Evolutionary conservation across 805 yeast genomes (phyloP), one percentile per base, ranked within the genome.

Genomic region (Lipomyces orientalis): DNA sequence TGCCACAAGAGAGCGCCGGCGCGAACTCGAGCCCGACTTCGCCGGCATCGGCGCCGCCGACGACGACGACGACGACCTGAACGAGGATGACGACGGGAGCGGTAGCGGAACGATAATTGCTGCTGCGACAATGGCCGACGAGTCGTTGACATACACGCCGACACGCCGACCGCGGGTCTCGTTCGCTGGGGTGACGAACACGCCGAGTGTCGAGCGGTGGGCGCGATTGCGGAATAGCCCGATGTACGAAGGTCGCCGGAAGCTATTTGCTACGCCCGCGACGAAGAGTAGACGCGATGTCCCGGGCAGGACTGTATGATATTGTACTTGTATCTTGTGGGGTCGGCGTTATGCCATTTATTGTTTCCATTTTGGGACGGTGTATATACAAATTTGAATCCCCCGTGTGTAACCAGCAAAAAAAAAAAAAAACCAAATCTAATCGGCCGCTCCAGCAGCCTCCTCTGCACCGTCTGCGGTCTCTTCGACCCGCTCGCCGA

Each of bases 401-500:
- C 8, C 49, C 49, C 8, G 22, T 43, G 19, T 43, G n/a, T 22
- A 8, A 37, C 43, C n/a, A 43, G 7, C n/a, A 4, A 43, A n/a
- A n/a, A n/a, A n/a, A n/a, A n/a, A n/a, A n/a, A n/a, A n/a, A n/a
- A 5, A 16, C 49, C 16, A 43, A 14, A 16, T 14, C 49, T 43
- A 43, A 43, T 43, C 22, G 49, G 22, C 49, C 9, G 49, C 22
- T 43, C 49, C 49, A 16, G 49, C 49, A 43, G 49, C 49, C 25
- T 43, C 49, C 22, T 19, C 16, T 16, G 8, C 22, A 9, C 2
- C 4, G 7, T 43, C 49, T 16, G 49, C 22, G 22, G 16, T 37
- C 43, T 43, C 49, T 19, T 43, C 49, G 3, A 1, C 49, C 9
- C n/a, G 22, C 54, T 60, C 59, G 35, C 66, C 67, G 79, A 80